These are phyloP conservation scores for Phoenix roebelenii DNA, from an alignment of 176 grass and related monocot genomes.

Conservation along the genomic window DNA sequence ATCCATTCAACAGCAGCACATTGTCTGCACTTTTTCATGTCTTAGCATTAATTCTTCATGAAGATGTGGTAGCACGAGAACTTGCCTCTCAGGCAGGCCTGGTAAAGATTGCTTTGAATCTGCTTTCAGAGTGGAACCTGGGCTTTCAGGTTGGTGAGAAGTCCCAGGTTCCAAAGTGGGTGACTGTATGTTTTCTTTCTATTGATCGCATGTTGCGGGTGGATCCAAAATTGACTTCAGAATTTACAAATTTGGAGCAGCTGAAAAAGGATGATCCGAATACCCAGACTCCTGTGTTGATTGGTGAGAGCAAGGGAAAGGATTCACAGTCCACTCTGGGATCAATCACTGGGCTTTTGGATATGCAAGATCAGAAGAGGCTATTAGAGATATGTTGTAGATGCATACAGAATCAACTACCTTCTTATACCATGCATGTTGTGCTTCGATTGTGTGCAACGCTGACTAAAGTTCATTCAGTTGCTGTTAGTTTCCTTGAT, in stretches of 20 bases:
- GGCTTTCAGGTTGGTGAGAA: conserved; percentile 31
- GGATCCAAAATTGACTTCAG: conserved; percentile 72
- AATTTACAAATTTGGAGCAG: conserved; percentile 56
- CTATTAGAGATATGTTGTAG: conserved; percentile 84
- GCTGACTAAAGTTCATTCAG: conserved; percentile 70
- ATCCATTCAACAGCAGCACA: conserved; percentile 31
- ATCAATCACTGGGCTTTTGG: conserved; percentile 40
- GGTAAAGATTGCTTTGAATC: conserved; percentile 66
- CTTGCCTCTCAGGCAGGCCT: conserved; percentile 63
- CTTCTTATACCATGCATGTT: conserved; percentile 81
- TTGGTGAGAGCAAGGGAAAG: conserved; percentile 58
- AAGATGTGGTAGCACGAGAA: conserved; percentile 65
- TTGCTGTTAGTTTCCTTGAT: conserved; percentile 77
- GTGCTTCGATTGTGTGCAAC: conserved; percentile 90
- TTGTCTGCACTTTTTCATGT: conserved; percentile 84
- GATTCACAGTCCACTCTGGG: conserved; percentile 28
- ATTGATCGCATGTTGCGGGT: conserved; percentile 88
- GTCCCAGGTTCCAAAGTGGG: conserved; percentile 72
- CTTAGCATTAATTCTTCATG: conserved; percentile 91
- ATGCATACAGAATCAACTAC: conserved; percentile 67
- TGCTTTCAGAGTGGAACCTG: conserved; percentile 64
- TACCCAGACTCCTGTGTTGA: conserved; percentile 44
- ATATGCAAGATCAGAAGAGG: conserved; percentile 62
- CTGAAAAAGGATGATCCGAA: conserved; percentile 59
- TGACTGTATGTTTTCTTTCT: conserved; percentile 90